These are phyloP conservation scores for Xerocomellus chrysenteron DNA, from an alignment of 768 basidiomycete genomes.

Conservation along the genomic window DNA sequence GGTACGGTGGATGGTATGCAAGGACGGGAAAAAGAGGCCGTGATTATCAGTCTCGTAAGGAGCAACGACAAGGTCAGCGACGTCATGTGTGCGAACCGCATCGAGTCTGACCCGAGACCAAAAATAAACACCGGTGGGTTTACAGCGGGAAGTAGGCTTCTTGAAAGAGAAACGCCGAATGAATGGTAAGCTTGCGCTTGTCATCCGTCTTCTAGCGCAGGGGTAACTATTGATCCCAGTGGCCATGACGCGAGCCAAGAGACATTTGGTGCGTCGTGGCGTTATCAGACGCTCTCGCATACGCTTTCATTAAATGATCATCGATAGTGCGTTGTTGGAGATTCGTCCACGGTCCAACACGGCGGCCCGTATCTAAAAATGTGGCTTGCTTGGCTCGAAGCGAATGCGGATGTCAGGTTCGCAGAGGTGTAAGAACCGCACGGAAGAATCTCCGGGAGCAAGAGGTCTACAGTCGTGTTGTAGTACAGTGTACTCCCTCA, in stretches of 20 bases:
- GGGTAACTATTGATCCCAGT: conserved; percentile 40
- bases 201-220: background rate
- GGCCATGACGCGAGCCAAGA: conserved; percentile 88
- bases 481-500: no score
- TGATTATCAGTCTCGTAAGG: conserved; percentile 89
- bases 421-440: conserved; percentile 49
- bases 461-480: conserved; percentile 2
- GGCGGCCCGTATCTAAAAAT: conserved; percentile 82
- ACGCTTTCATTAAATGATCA: background rate
- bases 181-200: conserved; percentile 58
- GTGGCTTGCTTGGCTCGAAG: conserved; percentile 91
- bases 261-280: conserved; percentile 70
- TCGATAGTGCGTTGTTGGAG: conserved; percentile 83
- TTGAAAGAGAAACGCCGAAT: conserved; percentile 88
- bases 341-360: conserved; percentile 86
- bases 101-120: background rate
- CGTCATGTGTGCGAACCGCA: conserved; percentile 7
- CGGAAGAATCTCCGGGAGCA: background rate
- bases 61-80: conserved; percentile 74
- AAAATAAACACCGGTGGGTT: background rate
- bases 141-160: conserved; percentile 87
- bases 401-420: conserved; percentile 86
- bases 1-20: conserved; percentile 98
- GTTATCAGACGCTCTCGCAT: background rate
- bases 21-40: conserved; percentile 92